Base-by-base conservation (phyloP, 73 alveolate genomes). In the Stentor coeruleus region DNA sequence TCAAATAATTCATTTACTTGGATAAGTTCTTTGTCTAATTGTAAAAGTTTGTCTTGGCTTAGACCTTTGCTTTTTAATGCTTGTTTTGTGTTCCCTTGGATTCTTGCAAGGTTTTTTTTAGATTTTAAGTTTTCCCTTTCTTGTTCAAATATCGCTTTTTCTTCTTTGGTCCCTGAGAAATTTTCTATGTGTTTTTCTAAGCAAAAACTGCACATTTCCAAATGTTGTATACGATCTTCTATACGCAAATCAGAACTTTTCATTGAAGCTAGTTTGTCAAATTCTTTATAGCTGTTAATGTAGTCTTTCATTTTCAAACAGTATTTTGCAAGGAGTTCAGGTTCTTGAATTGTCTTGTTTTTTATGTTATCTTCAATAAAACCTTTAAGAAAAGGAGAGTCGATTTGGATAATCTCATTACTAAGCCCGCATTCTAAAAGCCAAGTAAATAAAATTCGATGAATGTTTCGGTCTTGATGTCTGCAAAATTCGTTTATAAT, bases 341-440 rank as follows among this genome's bases (percentile, higher is more conserved):
- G 14, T 1, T 66, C 79, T 26, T 26, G 42, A 33, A 31, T 31
- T 66, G 36, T 11, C 1, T 20, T 66, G 41, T 37, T 28, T 11
- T 66, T 66, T 1, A 20, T 20, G 14, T 20, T 66, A 28, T 66
- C 37, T 20, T 66, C 79, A 2, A 66, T 66, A 40, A 66, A 66
- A 14, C 33, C 79, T 66, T 66, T 66, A 14, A 66, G n/a, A 66
- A 66, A 66, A 1, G 79, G 79, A 66, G 49, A 28, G n/a, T 66
- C 79, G n/a, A 66, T 1, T 28, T 37, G 33, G n/a, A 66, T 14
- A 20, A 66, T 26, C 40, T 66, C 42, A 20, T 20, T 66, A 2
- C 49, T 20, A 20, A 31, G 37, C n/a, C 79, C 79, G 0, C n/a
- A 20, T 20, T 66, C 79, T 28, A 20, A 28, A 33, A 66, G 37